Evolutionary conservation across 2,329 filamentous ascomycete genomes (phyloP).

Genomic region (Colletotrichum eleusines): DNA sequence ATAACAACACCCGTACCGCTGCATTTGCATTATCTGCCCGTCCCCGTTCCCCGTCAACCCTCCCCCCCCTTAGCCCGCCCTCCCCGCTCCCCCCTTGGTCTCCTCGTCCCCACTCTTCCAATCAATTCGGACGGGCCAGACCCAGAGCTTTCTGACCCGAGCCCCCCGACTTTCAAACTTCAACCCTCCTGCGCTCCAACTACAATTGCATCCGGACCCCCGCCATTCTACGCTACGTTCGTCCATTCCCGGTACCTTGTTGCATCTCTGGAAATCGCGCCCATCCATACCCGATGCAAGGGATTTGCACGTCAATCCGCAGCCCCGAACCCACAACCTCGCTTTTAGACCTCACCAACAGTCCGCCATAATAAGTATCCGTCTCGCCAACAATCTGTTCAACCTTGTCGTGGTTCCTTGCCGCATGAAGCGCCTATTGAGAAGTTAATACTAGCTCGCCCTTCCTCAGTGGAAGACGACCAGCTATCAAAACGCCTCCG

Average conservation of each 20-base stretch:
- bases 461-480: conserved; percentile 28
- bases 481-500: conserved; percentile 23
- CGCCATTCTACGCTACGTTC: conserved; percentile 33
- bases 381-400: conserved; percentile 21
- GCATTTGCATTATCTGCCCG: conserved; percentile 30
- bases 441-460: conserved; percentile 15
- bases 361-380: conserved; percentile 12
- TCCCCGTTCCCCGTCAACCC: conserved; percentile 33
- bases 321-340: conserved; percentile 12
- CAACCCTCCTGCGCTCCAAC: conserved; percentile 36
- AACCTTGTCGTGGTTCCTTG: conserved; percentile 30
- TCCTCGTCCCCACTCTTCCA: conserved; percentile 37
- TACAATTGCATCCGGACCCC: conserved; percentile 40
- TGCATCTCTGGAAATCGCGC: conserved; percentile 32
- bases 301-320: conserved; percentile 33
- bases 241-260: conserved; percentile 38
- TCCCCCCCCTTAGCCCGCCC: not conserved
- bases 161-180: conserved; percentile 38
- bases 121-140: conserved; percentile 41
- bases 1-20: conserved; percentile 7
- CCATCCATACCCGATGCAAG: conserved; percentile 28
- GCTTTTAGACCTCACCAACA: conserved; percentile 15
- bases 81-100: conserved; percentile 16
- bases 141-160: conserved; percentile 36
- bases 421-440: conserved; percentile 39